Percentiles rank a stretch among this genome's conserved stretches.
Evolutionary conservation across 495 filamentous ascomycete species (phyloP).

Genomic region (Lasiosphaeria ovina): DNA sequence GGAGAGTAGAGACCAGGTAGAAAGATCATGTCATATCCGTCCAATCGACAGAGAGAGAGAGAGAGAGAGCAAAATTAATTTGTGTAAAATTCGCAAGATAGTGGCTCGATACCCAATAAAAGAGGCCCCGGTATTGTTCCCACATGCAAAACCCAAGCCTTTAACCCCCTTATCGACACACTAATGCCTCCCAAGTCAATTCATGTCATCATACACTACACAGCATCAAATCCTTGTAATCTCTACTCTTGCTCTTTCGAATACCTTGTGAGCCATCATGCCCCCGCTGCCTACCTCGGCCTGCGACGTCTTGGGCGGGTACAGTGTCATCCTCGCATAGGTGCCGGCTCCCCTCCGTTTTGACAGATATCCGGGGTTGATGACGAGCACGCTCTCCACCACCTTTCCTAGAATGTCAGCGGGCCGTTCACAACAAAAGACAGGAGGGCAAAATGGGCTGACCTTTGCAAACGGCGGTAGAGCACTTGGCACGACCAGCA

Average conservation of each 20-base stretch:
- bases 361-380: conserved; percentile 86
- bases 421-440: not conserved
- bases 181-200: not conserved
- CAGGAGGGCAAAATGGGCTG: conserved; percentile 25
- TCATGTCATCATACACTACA: conserved; percentile 8
- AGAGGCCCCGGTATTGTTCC: not conserved
- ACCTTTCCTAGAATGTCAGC: conserved; percentile 52
- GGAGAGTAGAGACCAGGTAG: conserved; percentile 53
- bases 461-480: conserved; percentile 87
- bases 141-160: not conserved
- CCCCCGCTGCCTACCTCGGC: conserved; percentile 56
- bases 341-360: conserved; percentile 78
- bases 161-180: not conserved
- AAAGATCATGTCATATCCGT: not conserved
- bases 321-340: conserved; percentile 72
- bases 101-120: not conserved
- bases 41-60: no score
- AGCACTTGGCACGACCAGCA: conserved; percentile 79
- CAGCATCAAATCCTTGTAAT: conserved; percentile 66
- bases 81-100: not conserved
- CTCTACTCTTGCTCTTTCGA: conserved; percentile 80
- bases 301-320: conserved; percentile 57
- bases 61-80: no score
- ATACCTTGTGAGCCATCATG: conserved; percentile 68
- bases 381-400: conserved; percentile 76